Evolutionary conservation across 75 land plant genomes (phyloP), one percentile per base, ranked within the genome.

Genomic region (Picea sitchensis): DNA sequence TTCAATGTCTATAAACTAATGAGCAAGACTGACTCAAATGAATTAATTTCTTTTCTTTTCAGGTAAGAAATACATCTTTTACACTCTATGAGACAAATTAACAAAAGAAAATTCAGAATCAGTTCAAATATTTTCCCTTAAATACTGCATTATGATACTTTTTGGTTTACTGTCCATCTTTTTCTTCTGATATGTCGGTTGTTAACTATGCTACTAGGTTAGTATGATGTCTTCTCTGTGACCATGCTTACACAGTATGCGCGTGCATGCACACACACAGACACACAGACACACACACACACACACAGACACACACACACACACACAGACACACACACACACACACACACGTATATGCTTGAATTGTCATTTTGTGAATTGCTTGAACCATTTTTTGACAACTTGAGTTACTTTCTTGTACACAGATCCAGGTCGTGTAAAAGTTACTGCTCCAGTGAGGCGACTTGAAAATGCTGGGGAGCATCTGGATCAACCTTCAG

Each of bases 391-490:
- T 41, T 12, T 44, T 41, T 71, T 20, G n/a, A 20, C 68, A n/a
- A 32, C 31, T 34, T 20, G 38, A 58, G 14, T n/a, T 14, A 79
- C 44, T 58, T 69, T 71, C 47, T 67, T 31, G 4, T 61, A 3
- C 77, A 13, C 83, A 93, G 94, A 96, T 87, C 99, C 99, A 62
- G 88, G 85, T 20, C 89, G 90, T 59, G 78, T 38, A 18, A 91
- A 86, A 73, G 90, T 90, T 69, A 76, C 82, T 58, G 98, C 99
- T 58, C 95, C 99, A 34, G 67, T 96, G 61, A 79, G 83, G 31
- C 75, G 86, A 65, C 78, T 83, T 67, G 82, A 65, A 60, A 87
- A n/a, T 67, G 85, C 68, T 60, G 61, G 41, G n/a, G 78, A 84
- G 36, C 15, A 71, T 58, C 32, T 87, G 56, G 64, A 75, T 58